Evolutionary conservation across 305 asterid species (phyloP).

Genomic region (Fraxinus paxiana): DNA sequence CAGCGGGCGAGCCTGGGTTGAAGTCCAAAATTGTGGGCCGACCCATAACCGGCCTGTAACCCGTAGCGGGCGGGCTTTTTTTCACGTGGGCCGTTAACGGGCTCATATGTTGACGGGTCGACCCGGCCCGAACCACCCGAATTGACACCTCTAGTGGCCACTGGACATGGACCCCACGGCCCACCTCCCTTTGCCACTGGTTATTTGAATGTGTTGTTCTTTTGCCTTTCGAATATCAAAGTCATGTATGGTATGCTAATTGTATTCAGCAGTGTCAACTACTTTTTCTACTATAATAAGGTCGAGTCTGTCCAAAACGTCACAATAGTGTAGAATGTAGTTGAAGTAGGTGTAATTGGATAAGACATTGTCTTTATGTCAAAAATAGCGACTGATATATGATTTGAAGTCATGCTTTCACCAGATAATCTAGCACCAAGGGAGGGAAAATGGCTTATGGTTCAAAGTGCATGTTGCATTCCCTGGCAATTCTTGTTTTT

Average conservation of each 20-base stretch:
- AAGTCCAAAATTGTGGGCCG: too few species aligned
- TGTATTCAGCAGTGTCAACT: background rate
- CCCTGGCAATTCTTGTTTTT: conserved; percentile 27
- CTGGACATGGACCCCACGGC: background rate
- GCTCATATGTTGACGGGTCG: too few species aligned
- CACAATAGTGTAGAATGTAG: background rate
- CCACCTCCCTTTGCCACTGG: background rate
- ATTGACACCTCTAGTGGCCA: too few species aligned
- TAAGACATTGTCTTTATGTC: background rate
- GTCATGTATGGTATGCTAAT: background rate
- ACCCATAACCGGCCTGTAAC: too few species aligned
- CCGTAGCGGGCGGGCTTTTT: too few species aligned
- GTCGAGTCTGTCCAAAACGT: background rate
- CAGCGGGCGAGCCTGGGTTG: too few species aligned
- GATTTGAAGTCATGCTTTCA: conserved; percentile 4
- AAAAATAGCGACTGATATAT: background rate
- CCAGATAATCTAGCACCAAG: conserved; percentile 15
- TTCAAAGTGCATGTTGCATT: conserved; percentile 15
- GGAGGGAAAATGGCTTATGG: conserved; percentile 26
- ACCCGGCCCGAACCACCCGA: too few species aligned
- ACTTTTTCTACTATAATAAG: background rate
- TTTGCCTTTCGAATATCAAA: background rate
- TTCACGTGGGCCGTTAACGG: too few species aligned
- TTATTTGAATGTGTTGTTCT: background rate
- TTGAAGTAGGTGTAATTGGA: background rate